Percentiles rank a stretch among this genome's conserved stretches.
phyloP scores from a whole-genome alignment of 1,284 basidiomycete genomes.

The Volvariella surrecta region DNA sequence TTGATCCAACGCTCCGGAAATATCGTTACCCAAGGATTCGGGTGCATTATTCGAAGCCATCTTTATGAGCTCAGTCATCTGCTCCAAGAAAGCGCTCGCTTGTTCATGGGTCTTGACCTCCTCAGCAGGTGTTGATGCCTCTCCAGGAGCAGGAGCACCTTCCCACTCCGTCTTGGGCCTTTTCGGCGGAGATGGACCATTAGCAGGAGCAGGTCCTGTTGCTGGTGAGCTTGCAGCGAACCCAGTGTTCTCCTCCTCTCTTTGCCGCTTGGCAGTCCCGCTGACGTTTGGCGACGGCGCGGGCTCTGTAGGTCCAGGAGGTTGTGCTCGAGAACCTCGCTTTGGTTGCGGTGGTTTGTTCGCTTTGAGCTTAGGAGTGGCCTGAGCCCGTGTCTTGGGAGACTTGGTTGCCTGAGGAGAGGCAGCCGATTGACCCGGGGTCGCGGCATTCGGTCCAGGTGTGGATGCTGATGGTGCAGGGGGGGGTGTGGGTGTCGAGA shows the following conservation, averaged over 20 bases:
- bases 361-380: conserved; percentile 31
- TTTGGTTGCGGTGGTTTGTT: conserved; percentile 28
- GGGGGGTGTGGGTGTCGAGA: conserved; percentile 28
- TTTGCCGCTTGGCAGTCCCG: conserved; percentile 40
- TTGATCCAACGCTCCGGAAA: conserved; percentile 52
- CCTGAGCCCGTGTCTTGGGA: conserved; percentile 36
- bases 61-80: conserved; percentile 52
- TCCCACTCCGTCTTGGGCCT: conserved; percentile 65
- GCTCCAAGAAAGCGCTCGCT: conserved; percentile 48
- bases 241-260: conserved; percentile 46
- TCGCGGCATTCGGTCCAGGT: conserved; percentile 26
- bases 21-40: conserved; percentile 36
- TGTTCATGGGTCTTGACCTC: conserved; percentile 61
- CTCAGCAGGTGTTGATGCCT: conserved; percentile 44
- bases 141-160: conserved; percentile 33
- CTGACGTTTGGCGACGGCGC: conserved; percentile 25
- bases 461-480: conserved; percentile 39
- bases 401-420: conserved; percentile 46
- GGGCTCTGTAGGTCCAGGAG: conserved; percentile 21
- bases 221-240: background rate
- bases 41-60: conserved; percentile 34
- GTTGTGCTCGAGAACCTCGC: conserved; percentile 18
- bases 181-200: conserved; percentile 48
- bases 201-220: background rate
- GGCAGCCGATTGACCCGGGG: conserved; percentile 16